Evolutionary conservation across 208 protist genomes (phyloP), one percentile per base, ranked within the genome.

Genomic region (Leptomonas pyrrhocoris): DNA sequence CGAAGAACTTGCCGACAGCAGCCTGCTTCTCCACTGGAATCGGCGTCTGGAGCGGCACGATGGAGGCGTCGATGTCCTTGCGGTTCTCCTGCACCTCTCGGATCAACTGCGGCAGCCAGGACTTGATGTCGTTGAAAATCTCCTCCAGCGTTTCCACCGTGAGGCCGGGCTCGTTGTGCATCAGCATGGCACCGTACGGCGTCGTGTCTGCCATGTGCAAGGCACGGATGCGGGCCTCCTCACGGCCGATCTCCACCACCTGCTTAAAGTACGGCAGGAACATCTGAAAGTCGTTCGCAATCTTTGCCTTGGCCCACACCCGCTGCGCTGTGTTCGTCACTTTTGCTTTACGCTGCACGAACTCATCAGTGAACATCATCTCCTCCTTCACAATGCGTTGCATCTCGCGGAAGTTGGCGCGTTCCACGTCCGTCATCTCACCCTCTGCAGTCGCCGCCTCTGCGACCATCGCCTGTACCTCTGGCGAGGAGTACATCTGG

Each of bases 21-120:
- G 58, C 49, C 76, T 94, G 90, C 31, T 72, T 69, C 0, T 60
- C 68, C 36, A 80, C 1, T 2, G 81, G 60, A 48, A 95, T 80
- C 19, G 62, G 68, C 1, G 38, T 21, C 30, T 55, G 53, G 30
- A 58, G 53, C 30, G 53, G 53, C 25, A 58, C 53, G 6, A 58
- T 58, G n/a, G 55, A 48, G 34, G 36, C 55, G 34, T 60, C 36
- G 55, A 46, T 60, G 55, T 60, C 55, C 36, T 60, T 46, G 55
- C 55, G 55, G 55, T 48, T 60, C 36, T 60, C 36, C 36, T 60
- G 55, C 34, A 60, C 55, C 36, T 60, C 55, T 11, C 55, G 55
- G 55, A 48, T 60, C 36, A 60, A 36, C 55, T 46, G 55, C 55
- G 36, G 55, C 55, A 46, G 30, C 55, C 55, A 60, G 34, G 55